Base-by-base conservation (phyloP, 352 stramenopile genomes). In the Phytopythium litorale region DNA sequence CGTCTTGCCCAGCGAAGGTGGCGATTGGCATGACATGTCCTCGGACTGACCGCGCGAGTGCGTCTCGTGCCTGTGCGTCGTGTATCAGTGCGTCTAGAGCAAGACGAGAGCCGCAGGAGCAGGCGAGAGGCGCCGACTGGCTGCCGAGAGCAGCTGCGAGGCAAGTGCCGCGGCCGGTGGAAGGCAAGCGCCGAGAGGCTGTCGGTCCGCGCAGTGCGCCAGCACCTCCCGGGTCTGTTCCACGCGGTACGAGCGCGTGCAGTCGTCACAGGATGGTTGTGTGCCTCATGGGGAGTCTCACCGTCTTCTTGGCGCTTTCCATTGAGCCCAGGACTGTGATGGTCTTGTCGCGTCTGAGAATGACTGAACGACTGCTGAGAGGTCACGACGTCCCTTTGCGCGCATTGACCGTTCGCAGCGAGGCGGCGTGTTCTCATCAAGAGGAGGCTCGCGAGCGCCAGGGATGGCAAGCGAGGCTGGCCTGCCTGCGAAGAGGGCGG, bases 161-260 rank as follows among this genome's bases (percentile, higher is more conserved):
- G 66, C 28, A 66, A 78, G 33, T 84, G 72, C 51, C 68, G 69
- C 50, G 59, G 58, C 7, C 65, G 71, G 12, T 80, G 75, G 75
- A 72, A 52, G 56, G 57, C 43, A 58, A 67, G 48, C 64, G 60
- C 60, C 66, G 54, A 61, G 32, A 74, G 32, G 19, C 51, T 76
- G 25, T 56, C 78, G 33, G 30, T 88, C 11, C 66, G 77, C 43
- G 40, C 66, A 13, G 70, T 88, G 16, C 70, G 78, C 13, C 42
- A 65, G 50, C 68, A 65, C 23, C 79, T 75, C 28, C 74, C 81
- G 4, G 72, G 67, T 8, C 60, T 88, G 18, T 91, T 87, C 55
- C 38, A 75, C 49, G 51, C 70, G 45, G 78, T 84, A 61, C 25
- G 65, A 40, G 28, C 28, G 28, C 28, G 4, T 30, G 2, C 28